Conservation (phyloP, 169 alveolate species). For the Amoebophrya sp. region DNA sequence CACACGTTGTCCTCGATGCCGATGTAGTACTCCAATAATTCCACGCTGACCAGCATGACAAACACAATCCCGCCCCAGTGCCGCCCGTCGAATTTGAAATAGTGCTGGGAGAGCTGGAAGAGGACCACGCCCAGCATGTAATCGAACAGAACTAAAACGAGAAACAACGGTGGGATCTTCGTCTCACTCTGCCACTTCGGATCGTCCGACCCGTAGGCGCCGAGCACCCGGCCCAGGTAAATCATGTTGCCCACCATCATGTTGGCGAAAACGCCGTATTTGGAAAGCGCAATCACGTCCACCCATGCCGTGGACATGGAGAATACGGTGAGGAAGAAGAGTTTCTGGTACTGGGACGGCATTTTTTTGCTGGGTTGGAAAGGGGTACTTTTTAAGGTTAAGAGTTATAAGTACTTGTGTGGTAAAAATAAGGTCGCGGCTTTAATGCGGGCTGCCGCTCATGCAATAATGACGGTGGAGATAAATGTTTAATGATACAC, state of each 20-base stretch:
- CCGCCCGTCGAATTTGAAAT: background rate
- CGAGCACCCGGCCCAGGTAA: background rate
- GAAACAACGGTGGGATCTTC: background rate
- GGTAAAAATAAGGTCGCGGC: too few species aligned
- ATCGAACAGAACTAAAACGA: background rate
- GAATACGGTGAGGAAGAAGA: background rate
- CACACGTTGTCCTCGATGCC: too few species aligned
- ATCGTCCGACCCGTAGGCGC: too few species aligned
- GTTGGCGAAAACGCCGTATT: background rate
- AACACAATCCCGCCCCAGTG: background rate
- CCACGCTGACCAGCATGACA: background rate
- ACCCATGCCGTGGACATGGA: background rate
- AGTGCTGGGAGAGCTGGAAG: background rate
- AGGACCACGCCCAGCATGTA: background rate
- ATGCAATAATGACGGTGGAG: too few species aligned
- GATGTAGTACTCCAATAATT: background rate
- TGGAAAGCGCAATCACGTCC: background rate
- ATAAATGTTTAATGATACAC: too few species aligned
- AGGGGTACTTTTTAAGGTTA: too few species aligned
- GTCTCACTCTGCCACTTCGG: background rate
- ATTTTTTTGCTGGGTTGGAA: too few species aligned
- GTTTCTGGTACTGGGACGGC: too few species aligned
- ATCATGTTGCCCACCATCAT: background rate
- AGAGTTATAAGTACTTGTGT: too few species aligned
- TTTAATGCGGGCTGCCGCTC: too few species aligned